Percentiles rank a stretch among this genome's conserved stretches.
Evolutionary conservation across 2,329 filamentous ascomycete species (phyloP).

Genomic region (Aspergillus glaucus): DNA sequence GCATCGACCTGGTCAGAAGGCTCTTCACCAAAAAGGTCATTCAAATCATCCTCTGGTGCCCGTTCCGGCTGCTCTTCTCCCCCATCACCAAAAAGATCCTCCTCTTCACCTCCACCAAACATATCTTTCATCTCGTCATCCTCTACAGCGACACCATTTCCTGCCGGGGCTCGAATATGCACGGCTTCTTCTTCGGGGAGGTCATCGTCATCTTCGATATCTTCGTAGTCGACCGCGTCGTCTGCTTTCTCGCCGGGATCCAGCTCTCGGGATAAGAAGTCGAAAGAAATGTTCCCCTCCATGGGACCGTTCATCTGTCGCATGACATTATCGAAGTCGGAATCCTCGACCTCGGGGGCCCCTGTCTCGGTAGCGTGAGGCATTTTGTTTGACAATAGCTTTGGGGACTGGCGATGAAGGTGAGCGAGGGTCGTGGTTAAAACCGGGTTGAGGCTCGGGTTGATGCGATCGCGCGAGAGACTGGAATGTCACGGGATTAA

Average conservation of each 20-base stretch:
- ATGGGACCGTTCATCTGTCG: constrained; percentile 35
- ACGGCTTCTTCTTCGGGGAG: constrained; percentile 58
- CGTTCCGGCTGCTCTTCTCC: constrained; percentile 18
- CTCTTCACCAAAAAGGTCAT: constrained; percentile 45
- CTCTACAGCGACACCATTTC: constrained; percentile 55
- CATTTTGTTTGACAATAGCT: constrained; percentile 20
- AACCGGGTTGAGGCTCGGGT: neutral
- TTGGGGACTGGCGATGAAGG: neutral
- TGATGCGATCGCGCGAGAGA: neutral
- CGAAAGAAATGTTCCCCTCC: constrained; percentile 28
- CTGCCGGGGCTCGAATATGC: constrained; percentile 8
- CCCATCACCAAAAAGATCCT: constrained; percentile 25
- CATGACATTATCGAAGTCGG: constrained; percentile 38
- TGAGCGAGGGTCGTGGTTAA: neutral
- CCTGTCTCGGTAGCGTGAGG: constrained; percentile 32
- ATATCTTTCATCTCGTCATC: constrained; percentile 20
- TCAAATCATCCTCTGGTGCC: constrained; percentile 34
- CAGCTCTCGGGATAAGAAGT: constrained; percentile 36
- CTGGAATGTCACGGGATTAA: constrained; percentile 1
- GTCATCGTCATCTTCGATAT: constrained; percentile 79
- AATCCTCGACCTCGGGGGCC: constrained; percentile 27
- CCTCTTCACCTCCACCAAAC: constrained; percentile 31
- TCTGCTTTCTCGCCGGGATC: constrained; percentile 70
- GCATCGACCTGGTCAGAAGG: constrained; percentile 26
- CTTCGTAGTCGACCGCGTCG: constrained; percentile 83